Evolutionary conservation across 768 basidiomycete species (phyloP).

Genomic region (Jaapia argillacea): DNA sequence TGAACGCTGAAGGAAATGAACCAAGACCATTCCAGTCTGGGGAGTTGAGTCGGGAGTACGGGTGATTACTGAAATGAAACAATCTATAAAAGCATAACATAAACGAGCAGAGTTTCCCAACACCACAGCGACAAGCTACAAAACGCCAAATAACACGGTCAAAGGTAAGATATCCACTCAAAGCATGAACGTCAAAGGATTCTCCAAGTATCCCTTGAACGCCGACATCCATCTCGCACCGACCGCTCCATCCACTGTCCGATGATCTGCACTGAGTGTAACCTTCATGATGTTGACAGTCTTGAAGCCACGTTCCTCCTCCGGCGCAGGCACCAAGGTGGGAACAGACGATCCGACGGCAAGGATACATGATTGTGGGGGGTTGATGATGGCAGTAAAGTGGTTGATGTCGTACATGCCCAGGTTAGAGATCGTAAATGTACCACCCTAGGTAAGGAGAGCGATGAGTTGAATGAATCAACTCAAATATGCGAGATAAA

Average conservation of each 20-base stretch:
- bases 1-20: too few relatives aligned
- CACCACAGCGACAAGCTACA: background rate
- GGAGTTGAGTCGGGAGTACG: too few relatives aligned
- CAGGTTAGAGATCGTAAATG: constrained; percentile 98
- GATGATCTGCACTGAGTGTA: constrained; percentile 90
- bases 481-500: background rate
- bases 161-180: constrained; percentile 32
- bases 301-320: constrained; percentile 94
- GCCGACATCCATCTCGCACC: constrained; percentile 88
- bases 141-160: background rate
- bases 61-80: too few relatives aligned
- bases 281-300: constrained; percentile 88
- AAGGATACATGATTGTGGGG: constrained; percentile 95
- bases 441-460: constrained; percentile 59
- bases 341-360: constrained; percentile 85
- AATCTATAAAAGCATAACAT: background rate
- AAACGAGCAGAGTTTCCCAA: background rate
- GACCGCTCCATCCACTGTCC: constrained; percentile 93
- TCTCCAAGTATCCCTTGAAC: constrained; percentile 95
- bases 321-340: constrained; percentile 79
- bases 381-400: constrained; percentile 99
- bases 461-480: background rate
- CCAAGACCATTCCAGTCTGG: too few relatives aligned
- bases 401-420: constrained; percentile 95
- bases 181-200: constrained; percentile 94